Evolutionary conservation across 805 yeast genomes (phyloP).

Genomic region (Huiozyma naganishii): DNA sequence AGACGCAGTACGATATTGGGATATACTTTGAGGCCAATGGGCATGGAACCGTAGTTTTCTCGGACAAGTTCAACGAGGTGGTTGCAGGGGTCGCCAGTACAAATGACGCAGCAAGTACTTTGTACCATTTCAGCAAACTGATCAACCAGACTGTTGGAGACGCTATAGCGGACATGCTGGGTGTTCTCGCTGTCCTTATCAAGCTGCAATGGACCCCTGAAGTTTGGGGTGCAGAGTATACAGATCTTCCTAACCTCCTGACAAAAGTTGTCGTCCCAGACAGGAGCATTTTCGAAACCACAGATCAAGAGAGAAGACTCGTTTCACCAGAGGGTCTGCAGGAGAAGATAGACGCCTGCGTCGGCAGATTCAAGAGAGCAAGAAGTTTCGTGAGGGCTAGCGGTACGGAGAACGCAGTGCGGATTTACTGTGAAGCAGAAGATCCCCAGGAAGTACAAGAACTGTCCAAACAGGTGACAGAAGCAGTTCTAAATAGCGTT

Average conservation of each 20-base stretch:
- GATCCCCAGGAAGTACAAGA: constrained; percentile 37
- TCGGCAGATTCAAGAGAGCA: constrained; percentile 45
- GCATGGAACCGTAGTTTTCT: constrained; percentile 92
- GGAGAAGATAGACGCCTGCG: constrained; percentile 52
- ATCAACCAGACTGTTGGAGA: constrained; percentile 98
- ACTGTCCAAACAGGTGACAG: constrained; percentile 33
- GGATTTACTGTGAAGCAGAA: constrained; percentile 87
- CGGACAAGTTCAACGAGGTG: constrained; percentile 37
- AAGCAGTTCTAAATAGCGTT: constrained; percentile 21
- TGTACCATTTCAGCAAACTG: constrained; percentile 52
- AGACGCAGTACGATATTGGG: constrained; percentile 76
- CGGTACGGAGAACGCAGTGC: constrained; percentile 95
- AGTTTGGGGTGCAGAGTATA: constrained; percentile 68
- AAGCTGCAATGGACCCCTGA: constrained; percentile 47
- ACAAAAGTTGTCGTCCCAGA: constrained; percentile 77
- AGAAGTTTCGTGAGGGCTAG: constrained; percentile 93
- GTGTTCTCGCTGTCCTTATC: constrained; percentile 55
- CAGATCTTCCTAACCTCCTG: constrained; percentile 79
- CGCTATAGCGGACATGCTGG: constrained; percentile 83
- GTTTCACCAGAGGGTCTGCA: constrained; percentile 74
- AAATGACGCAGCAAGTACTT: constrained; percentile 29
- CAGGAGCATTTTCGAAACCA: constrained; percentile 67
- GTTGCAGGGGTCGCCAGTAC: constrained; percentile 10
- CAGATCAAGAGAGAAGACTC: constrained; percentile 81
- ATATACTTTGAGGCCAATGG: constrained; percentile 97